A percentile compares a stretch with the other conserved stretches of the same genome.
Evolutionary conservation across 805 yeast species (phyloP).

Genomic region (Yarrowia sp.): DNA sequence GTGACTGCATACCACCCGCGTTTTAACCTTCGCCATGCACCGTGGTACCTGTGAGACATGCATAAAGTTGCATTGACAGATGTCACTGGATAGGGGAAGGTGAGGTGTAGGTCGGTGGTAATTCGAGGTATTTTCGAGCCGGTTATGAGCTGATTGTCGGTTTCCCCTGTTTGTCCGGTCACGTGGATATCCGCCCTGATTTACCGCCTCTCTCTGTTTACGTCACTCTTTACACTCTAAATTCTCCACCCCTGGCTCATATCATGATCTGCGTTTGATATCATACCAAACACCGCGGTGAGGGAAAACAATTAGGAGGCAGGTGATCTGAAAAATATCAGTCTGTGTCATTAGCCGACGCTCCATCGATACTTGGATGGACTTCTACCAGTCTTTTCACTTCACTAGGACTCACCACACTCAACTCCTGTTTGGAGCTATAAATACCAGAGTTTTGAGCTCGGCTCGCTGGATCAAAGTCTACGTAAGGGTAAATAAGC

Average conservation of each 20-base stretch:
- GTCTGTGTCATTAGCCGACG: too few relatives aligned
- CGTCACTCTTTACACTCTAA: background rate
- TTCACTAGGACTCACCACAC: too few relatives aligned
- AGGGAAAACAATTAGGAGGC: too few relatives aligned
- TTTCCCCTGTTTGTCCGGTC: too few relatives aligned
- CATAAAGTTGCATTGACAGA: conserved; percentile 34
- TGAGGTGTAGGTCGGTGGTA: too few relatives aligned
- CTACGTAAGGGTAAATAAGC: background rate
- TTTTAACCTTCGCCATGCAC: conserved; percentile 13
- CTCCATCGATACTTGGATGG: too few relatives aligned
- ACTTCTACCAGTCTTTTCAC: too few relatives aligned
- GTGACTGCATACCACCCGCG: conserved; percentile 13
- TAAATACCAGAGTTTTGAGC: too few relatives aligned
- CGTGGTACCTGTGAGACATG: conserved; percentile 36
- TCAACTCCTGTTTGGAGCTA: too few relatives aligned
- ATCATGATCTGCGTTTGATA: conserved; percentile 9
- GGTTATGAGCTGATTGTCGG: too few relatives aligned
- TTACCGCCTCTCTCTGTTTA: background rate
- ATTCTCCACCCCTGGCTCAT: conserved; percentile 13
- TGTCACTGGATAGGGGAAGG: background rate
- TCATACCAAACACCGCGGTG: background rate
- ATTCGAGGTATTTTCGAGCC: too few relatives aligned
- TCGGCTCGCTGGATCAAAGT: background rate
- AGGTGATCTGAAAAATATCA: too few relatives aligned
- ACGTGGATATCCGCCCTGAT: background rate